Evolutionary conservation across 2,329 filamentous ascomycete genomes (phyloP).

Genomic region (Diplocarpon rosae): DNA sequence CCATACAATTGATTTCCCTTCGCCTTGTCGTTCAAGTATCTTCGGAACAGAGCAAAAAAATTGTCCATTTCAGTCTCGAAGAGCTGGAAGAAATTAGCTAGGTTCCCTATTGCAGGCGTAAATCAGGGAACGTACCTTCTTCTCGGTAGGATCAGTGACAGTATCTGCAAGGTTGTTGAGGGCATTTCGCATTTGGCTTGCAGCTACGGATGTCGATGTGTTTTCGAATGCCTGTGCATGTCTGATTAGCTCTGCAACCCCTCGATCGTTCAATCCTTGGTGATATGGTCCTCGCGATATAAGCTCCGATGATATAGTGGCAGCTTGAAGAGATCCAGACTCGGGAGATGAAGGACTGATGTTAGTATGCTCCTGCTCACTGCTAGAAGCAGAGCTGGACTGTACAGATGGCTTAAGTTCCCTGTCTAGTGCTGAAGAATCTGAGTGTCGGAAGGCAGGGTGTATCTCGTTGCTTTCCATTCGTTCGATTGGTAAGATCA

Average conservation of each 20-base stretch:
- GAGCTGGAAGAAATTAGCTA: conserved; percentile 41
- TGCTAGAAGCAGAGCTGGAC: neutral
- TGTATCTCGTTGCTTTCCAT: neutral
- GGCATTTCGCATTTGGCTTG: conserved; percentile 97
- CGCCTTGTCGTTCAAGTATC: conserved; percentile 97
- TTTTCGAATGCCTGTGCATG: conserved; percentile 87
- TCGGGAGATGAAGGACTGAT: neutral
- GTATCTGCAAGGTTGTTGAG: conserved; percentile 87
- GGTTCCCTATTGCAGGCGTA: neutral
- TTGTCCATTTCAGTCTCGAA: conserved; percentile 99
- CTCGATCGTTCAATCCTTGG: conserved; percentile 10
- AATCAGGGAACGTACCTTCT: conserved; percentile 55
- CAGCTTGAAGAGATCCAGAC: neutral
- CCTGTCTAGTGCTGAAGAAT: neutral
- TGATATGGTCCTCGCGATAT: conserved; percentile 2
- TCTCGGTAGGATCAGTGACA: conserved; percentile 68
- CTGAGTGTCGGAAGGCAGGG: conserved; percentile 1
- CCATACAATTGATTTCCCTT: conserved; percentile 85
- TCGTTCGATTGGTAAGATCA: neutral
- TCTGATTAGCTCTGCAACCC: conserved; percentile 28
- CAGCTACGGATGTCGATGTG: conserved; percentile 94
- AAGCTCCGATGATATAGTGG: conserved; percentile 1
- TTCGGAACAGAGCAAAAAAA: conserved; percentile 97
- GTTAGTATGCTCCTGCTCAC: neutral
- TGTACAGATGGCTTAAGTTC: neutral